Evolutionary conservation across 2,329 filamentous ascomycete species (phyloP), one percentile per base, ranked within the genome.

Genomic region (Verticillium isaacii): DNA sequence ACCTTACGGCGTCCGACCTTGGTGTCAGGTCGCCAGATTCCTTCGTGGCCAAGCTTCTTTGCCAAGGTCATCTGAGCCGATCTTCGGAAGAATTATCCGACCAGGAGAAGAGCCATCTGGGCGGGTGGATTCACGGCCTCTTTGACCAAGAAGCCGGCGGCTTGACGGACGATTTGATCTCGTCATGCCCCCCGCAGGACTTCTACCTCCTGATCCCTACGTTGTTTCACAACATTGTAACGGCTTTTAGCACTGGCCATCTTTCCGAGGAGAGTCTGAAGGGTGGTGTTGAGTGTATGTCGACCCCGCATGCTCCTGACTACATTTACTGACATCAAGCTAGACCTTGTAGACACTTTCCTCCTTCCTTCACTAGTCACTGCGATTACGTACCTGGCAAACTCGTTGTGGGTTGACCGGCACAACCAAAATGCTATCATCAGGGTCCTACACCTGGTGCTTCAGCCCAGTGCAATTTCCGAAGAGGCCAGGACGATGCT

Each of bases 121-220:
- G 83, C 55, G 87, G 86, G 32, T 96, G 92, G 91, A 87, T 94
- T 25, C 85, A 86, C 34, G 90, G 90, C 0, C 82, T 96, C 2
- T 94, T 92, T 67, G 88, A 91, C 65, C 86, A 84, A 8, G 90
- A 93, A 67, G 84, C 86, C 14, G 85, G 87, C 39, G 90, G 89
- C 0, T 84, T 95, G 3, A 87, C 87, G 8, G 91, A 95, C 68
- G 91, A 94, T 62, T 78, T 94, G 8, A 91, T 94, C 85, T 88
- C 90, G 9, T 90, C 89, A 1, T 95, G 91, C 68, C 87, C 89
- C 1, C 92, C 92, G 1, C 91, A 93, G 69, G 88, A 93, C 45
- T 95, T 95, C 71, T 94, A 94, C 68, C 77, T 91, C 19, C 80
- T 95, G 4, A 86, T 93, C 15, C 89, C 92, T 1, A 89, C 90